Evolutionary conservation across 495 filamentous ascomycete species (phyloP).

Genomic region (Amorphotheca resinae): DNA sequence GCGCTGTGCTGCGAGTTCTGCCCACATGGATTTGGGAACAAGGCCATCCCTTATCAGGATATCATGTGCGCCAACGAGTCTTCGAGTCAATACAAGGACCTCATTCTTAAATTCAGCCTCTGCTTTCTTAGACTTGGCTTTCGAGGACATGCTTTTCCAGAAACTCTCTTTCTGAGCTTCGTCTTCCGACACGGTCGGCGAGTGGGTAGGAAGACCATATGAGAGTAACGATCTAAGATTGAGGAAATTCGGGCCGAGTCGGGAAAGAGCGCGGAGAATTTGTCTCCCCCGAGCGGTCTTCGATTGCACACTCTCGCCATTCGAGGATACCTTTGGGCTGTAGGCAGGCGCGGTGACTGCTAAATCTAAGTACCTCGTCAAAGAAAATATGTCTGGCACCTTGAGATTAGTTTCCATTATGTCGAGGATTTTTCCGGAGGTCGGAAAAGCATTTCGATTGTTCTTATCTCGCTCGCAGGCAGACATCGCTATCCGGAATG

Average conservation of each 20-base stretch:
- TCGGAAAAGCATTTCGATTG: slow-evolving; percentile 46
- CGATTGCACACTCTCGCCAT: neutral
- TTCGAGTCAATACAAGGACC: neutral
- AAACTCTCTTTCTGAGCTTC: too few species aligned
- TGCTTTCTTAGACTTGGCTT: neutral
- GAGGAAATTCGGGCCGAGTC: slow-evolving; percentile 9
- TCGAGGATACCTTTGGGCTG: neutral
- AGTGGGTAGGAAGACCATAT: neutral
- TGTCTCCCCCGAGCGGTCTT: slow-evolving; percentile 11
- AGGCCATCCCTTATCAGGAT: slow-evolving; percentile 13
- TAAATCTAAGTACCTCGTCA: slow-evolving; percentile 28
- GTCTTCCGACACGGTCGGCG: neutral
- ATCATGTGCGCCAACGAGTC: slow-evolving; percentile 16
- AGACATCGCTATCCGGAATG: slow-evolving; percentile 59
- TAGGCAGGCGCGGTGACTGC: slow-evolving; percentile 13
- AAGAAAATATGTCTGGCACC: slow-evolving; percentile 29
- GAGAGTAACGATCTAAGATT: slow-evolving; percentile 13
- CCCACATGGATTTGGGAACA: slow-evolving; percentile 1
- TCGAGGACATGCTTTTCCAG: neutral
- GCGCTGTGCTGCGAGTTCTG: slow-evolving; percentile 5
- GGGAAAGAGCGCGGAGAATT: slow-evolving; percentile 15
- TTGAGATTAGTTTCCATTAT: slow-evolving; percentile 35
- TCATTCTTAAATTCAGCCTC: neutral
- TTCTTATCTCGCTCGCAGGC: slow-evolving; percentile 56
- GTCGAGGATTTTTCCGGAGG: slow-evolving; percentile 44